Evolutionary conservation across 768 basidiomycete species (phyloP), one percentile per base, ranked within the genome.

Genomic region (Trametes meyenii): DNA sequence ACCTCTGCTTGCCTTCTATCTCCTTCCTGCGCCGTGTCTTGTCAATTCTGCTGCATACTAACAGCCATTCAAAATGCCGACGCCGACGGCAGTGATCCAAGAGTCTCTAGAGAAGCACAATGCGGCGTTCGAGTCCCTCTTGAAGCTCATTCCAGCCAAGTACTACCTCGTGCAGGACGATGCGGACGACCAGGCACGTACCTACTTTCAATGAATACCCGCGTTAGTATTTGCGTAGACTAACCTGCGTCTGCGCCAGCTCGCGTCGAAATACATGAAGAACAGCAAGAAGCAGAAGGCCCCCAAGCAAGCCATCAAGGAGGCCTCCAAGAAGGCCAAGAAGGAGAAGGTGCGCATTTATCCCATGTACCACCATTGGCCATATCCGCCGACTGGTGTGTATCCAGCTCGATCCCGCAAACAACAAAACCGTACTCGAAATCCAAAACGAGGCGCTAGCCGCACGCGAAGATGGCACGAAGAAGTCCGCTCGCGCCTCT

Each of bases 361-460:
- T 50, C 46, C 26, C 8, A n/a, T n/a, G 1, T 35, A 7, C 13
- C 10, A 40, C 10, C 1, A 7, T 1, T 5, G 21, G 17, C 11
- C 35, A 35, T 5, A 2, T 14, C 10, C 8, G 26, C 16, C 33
- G 23, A 16, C n/a, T 35, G 38, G 19, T 55, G 21, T 36, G 5
- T 16, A 33, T 19, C n/a, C 17, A 98, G 95, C 90, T 97, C 67
- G 94, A 98, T 73, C 96, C 96, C 1, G 88, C 86, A 6, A 95
- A 96, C 75, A 82, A 95, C 70, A 92, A 92, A 69, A 85, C 85
- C 12, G 75, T 87, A 46, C 71, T 92, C 26, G 92, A 97, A 60
- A 79, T 93, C 35, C 87, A 91, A 70, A 81, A 82, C 58, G 88
- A 87, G 69, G 77, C 77, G 5, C 49, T 72, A 70, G 26, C 65